phyloP scores from a whole-genome alignment of 1,284 basidiomycete species.

The Paramarasmius palmivorus region DNA sequence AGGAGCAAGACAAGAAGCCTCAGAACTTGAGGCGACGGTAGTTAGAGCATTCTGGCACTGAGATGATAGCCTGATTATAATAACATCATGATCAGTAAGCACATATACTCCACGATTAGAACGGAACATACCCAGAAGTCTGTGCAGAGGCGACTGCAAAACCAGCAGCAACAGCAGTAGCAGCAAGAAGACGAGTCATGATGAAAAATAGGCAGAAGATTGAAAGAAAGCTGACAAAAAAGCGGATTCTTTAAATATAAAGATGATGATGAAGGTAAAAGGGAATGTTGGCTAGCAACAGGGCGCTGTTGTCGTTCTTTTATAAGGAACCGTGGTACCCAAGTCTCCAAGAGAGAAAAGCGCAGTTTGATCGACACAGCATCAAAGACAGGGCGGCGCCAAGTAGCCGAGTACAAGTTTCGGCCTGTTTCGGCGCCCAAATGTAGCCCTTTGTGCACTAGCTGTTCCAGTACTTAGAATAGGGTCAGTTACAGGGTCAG shows the following conservation, averaged over 20 bases:
- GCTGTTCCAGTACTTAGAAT: no score
- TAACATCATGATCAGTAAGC: constrained; percentile 19
- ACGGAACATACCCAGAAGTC: constrained; percentile 5
- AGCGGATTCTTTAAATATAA: constrained; percentile 32
- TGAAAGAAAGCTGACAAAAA: constrained; percentile 30
- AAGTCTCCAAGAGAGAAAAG: constrained; percentile 5
- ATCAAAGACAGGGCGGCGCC: no score
- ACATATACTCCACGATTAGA: no score
- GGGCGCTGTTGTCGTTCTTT: no score
- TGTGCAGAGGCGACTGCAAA: constrained; percentile 13
- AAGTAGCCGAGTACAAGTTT: no score
- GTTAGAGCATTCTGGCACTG: constrained; percentile 36
- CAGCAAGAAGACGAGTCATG: constrained; percentile 10
- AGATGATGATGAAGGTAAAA: no score
- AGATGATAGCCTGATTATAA: constrained; percentile 23
- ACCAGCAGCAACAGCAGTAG: constrained; percentile 4
- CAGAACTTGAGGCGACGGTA: constrained; percentile 41
- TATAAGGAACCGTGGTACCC: neutral
- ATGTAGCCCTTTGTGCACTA: no score
- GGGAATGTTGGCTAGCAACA: no score
- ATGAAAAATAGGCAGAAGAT: neutral
- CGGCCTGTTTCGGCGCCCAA: no score
- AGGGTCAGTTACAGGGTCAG: no score
- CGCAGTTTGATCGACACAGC: neutral
- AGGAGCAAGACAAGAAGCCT: constrained; percentile 56